phyloP scores from a whole-genome alignment of 805 yeast species.

The Middelhovenomyces tepae region DNA sequence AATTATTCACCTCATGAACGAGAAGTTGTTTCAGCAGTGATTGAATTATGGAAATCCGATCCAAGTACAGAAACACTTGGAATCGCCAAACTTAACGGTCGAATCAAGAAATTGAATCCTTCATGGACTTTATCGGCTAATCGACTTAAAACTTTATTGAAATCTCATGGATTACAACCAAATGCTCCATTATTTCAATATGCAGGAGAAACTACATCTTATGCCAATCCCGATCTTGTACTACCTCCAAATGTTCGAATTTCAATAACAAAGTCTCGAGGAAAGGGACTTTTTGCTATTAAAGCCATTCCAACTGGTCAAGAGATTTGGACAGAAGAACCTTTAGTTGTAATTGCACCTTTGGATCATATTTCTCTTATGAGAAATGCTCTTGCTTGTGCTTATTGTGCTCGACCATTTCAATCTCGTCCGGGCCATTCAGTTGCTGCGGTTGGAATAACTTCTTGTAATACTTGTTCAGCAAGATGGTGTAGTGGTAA shows the following conservation, averaged over 20 bases:
- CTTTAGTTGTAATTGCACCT: conserved; percentile 57
- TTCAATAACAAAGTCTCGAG: conserved; percentile 43
- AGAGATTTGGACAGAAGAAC: conserved; percentile 52
- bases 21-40: conserved; percentile 52
- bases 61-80: conserved; percentile 54
- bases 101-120: conserved; percentile 43
- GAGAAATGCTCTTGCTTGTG: conserved; percentile 56
- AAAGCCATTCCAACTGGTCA: conserved; percentile 40
- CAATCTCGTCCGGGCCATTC: conserved; percentile 21
- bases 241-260: conserved; percentile 35
- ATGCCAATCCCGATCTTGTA: conserved; percentile 37
- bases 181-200: conserved; percentile 40
- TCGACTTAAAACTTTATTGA: conserved; percentile 44
- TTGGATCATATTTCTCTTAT: conserved; percentile 55
- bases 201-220: conserved; percentile 45
- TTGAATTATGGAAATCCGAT: conserved; percentile 59
- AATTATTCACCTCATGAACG: conserved; percentile 44
- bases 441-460: conserved; percentile 12
- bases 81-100: conserved; percentile 41
- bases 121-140: conserved; percentile 58
- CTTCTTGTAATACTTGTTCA: conserved; percentile 47
- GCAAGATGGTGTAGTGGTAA: conserved; percentile 62
- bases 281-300: conserved; percentile 54
- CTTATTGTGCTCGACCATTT: conserved; percentile 57
- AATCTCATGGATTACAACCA: conserved; percentile 42